These are phyloP conservation scores for Escovopsis sp. DNA, from an alignment of 2,329 filamentous ascomycete species.

Conservation along the genomic window DNA sequence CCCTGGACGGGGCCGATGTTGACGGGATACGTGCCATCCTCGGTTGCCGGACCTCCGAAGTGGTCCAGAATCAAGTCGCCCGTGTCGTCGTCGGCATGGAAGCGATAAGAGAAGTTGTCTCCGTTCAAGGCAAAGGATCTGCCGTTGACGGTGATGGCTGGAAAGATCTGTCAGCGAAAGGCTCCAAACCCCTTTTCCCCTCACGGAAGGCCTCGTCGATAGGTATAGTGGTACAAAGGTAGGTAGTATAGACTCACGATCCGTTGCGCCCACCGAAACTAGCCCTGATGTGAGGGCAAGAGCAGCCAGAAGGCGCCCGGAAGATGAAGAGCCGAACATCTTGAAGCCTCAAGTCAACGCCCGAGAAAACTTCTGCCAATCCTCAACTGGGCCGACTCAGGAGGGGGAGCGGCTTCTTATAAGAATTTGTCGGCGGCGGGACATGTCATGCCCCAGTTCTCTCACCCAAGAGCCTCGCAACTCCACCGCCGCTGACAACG, in stretches of 20 bases:
- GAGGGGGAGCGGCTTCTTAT: not conserved
- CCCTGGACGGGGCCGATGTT: conserved; percentile 25
- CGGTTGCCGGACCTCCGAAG: conserved; percentile 41
- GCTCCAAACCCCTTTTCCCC: not conserved
- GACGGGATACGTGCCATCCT: conserved; percentile 28
- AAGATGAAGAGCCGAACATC: conserved; percentile 2
- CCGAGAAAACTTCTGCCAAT: not conserved
- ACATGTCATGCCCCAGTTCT: not conserved
- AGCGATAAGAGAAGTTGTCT: conserved; percentile 43
- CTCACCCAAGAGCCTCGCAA: not conserved
- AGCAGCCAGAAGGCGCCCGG: conserved; percentile 1
- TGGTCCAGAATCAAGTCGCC: conserved; percentile 46
- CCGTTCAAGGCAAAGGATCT: conserved; percentile 42
- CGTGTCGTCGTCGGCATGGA: conserved; percentile 42
- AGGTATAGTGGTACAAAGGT: not conserved
- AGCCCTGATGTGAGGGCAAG: conserved; percentile 2
- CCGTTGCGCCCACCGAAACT: not conserved
- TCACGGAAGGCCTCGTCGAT: not conserved
- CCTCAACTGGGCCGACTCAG: not conserved
- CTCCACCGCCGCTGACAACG: not conserved
- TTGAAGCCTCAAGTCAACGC: not conserved
- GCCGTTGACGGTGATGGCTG: conserved; percentile 39
- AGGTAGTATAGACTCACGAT: conserved; percentile 1
- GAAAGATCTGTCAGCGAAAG: not conserved
- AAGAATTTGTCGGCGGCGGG: not conserved